phyloP scores from a whole-genome alignment of 73 alveolate species.

The Paramecium sonneborni region DNA sequence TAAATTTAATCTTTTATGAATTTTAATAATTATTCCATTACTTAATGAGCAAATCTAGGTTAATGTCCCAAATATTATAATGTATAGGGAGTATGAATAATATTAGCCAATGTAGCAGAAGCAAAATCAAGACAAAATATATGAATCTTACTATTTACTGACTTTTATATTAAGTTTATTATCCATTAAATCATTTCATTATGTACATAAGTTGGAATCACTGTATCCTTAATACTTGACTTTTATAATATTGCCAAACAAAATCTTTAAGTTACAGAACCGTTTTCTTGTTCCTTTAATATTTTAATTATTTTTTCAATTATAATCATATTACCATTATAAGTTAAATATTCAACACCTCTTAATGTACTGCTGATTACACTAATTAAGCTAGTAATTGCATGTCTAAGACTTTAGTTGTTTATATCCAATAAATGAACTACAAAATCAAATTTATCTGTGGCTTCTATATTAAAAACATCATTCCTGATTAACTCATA shows the following conservation, averaged over 20 bases:
- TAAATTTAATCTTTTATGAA: slow-evolving; percentile 80
- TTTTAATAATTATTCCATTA: slow-evolving; percentile 64
- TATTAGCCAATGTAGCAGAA: slow-evolving; percentile 83
- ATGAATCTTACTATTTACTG: slow-evolving; percentile 80
- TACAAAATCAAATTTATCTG: slow-evolving; percentile 78
- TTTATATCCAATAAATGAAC: slow-evolving; percentile 85
- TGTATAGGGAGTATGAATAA: slow-evolving; percentile 87
- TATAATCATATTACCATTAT: slow-evolving; percentile 79
- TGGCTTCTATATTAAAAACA: slow-evolving; percentile 87
- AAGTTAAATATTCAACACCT: slow-evolving; percentile 93
- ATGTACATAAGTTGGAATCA: slow-evolving; percentile 79
- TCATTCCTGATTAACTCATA: slow-evolving; percentile 92
- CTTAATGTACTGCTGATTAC: slow-evolving; percentile 88
- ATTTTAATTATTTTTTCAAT: slow-evolving; percentile 90
- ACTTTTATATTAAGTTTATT: slow-evolving; percentile 71
- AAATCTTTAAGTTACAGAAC: slow-evolving; percentile 95
- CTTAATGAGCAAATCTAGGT: slow-evolving; percentile 81
- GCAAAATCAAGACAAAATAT: slow-evolving; percentile 94
- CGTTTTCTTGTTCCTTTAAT: slow-evolving; percentile 93
- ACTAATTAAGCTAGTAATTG: slow-evolving; percentile 88
- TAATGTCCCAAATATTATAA: slow-evolving; percentile 85
- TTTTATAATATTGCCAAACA: slow-evolving; percentile 95
- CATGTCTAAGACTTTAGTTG: slow-evolving; percentile 92
- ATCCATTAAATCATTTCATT: slow-evolving; percentile 85
- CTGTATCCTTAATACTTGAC: slow-evolving; percentile 91